Base-by-base conservation (phyloP, 345 rosid genomes). In the Camelina neglecta region DNA sequence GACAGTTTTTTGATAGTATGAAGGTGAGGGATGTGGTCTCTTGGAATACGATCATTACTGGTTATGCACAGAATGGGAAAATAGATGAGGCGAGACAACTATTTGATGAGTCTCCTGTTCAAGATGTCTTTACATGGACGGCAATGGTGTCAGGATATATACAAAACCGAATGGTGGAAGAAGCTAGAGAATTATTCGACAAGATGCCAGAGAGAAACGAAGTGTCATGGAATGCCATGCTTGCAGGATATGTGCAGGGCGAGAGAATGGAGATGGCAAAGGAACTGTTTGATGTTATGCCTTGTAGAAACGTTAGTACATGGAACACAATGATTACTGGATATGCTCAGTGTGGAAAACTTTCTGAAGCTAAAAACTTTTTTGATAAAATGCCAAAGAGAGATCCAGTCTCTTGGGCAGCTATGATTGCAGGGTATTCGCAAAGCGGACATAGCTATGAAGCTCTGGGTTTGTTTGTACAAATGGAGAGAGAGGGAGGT, bases 241-340 rank as follows among this genome's bases (percentile, higher is more conserved):
- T 87, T 78, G 87, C 87, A 1, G 94, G 91, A 39, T 89, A 86
- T 80, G 91, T 84, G 24, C 88, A 89, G 77, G 60, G 67, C 7
- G 80, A 80, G 74, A 80, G 60, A 78, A 77, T 89, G 80, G 85
- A 78, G 62, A 83, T 71, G 84, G 94, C 94, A 8, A 82, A 80
- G 77, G 81, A 87, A 39, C 67, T 89, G 75, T 89, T 89, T 10
- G 91, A 89, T 50, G 77, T 62, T 49, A 87, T 89, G 90, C 86
- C 86, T 60, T 78, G 48, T 49, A 67, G 76, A 11, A 80, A 89
- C 65, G 72, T 79, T 65, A 79, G 85, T 65, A 83, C 94, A 15
- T 89, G 94, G 94, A 89, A 87, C 76, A 87, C 91, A 18, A 84
- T 89, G 85, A 82, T 89, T 26, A 83, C 94, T 3, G 91, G 94